Evolutionary conservation across 2,329 filamentous ascomycete species (phyloP), one percentile per base, ranked within the genome.

Genomic region (Fonsecaea pedrosoi): DNA sequence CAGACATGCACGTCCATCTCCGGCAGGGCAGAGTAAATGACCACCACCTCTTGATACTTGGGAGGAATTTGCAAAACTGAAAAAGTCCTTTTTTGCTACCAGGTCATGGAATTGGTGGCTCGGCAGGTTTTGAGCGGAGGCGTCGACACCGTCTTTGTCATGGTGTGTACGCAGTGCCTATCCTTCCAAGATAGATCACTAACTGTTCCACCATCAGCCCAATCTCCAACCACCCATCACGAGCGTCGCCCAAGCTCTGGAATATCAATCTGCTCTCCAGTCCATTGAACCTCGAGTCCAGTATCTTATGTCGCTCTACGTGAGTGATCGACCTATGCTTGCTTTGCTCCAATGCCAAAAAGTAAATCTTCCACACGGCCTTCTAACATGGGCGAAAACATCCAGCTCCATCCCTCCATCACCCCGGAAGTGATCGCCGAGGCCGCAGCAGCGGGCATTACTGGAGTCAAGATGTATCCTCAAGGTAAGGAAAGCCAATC

Each of bases 271-370:
- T 3, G 15, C 4, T 18, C 65, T 68, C 2, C 65, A 53, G 37
- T 54, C 62, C 45, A 70, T 62, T 7, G 64, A 84, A 60, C 86
- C 92, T 66, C 85, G 85, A 66, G 48, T 61, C 59, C n/a, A 61
- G 5, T 92, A 87, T 74, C 84, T 93, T 66, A 92, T 93, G 90
- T 90, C 90, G 1, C 83, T 93, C 53, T 92, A 87, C 74, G 83
- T 85, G 62, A 2, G 57, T 60, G n/a, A 4, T 50, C 13, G 6
- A 15, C 25, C 25, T 2, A 25, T 25, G 25, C 3, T 25, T 25
- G 25, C 25, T 25, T 32, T 13, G 35, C 37, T 45, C 12, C 50
- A 60, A 60, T 15, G 25, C 25, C 25, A 25, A 25, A 25, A 2
- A 25, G 21, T 25, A 25, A 25, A 25, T 25, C 25, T 25, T 25